These are phyloP conservation scores for Psilocybe cyanescens DNA, from an alignment of 768 basidiomycete species.

Conservation along the genomic window DNA sequence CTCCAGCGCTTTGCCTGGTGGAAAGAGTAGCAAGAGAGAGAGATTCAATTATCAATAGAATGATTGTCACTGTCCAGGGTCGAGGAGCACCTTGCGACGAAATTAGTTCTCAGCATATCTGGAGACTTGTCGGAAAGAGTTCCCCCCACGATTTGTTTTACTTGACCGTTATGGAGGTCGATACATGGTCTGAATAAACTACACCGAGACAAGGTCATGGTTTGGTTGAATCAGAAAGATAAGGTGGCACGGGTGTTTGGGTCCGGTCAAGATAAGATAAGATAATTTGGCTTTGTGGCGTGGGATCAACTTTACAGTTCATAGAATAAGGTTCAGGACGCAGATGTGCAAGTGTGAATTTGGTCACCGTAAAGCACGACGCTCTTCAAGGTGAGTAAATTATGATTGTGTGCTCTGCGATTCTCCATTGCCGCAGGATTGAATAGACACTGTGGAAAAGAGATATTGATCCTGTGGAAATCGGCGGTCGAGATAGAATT, in stretches of 20 bases:
- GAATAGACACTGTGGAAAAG: not conserved
- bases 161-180: constrained; percentile 93
- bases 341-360: constrained; percentile 32
- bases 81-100: constrained; percentile 75
- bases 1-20: constrained; percentile 71
- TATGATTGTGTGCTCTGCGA: constrained; percentile 20
- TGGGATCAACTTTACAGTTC: constrained; percentile 48
- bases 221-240: constrained; percentile 6
- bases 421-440: constrained; percentile 6
- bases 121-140: constrained; percentile 77
- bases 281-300: constrained; percentile 24
- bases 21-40: constrained; percentile 6
- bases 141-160: constrained; percentile 98
- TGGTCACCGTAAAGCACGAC: constrained; percentile 42
- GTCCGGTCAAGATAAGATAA: constrained; percentile 32
- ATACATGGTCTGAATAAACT: constrained; percentile 91
- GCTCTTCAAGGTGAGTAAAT: constrained; percentile 46
- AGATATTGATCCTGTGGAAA: not conserved
- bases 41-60: constrained; percentile 12
- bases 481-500: constrained; percentile 2
- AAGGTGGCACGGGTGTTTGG: constrained; percentile 4
- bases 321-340: constrained; percentile 48
- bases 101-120: constrained; percentile 78
- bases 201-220: constrained; percentile 41
- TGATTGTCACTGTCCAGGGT: not conserved